Conservation (phyloP, 176 grass and related monocot species). For the Microstegium vimineum region DNA sequence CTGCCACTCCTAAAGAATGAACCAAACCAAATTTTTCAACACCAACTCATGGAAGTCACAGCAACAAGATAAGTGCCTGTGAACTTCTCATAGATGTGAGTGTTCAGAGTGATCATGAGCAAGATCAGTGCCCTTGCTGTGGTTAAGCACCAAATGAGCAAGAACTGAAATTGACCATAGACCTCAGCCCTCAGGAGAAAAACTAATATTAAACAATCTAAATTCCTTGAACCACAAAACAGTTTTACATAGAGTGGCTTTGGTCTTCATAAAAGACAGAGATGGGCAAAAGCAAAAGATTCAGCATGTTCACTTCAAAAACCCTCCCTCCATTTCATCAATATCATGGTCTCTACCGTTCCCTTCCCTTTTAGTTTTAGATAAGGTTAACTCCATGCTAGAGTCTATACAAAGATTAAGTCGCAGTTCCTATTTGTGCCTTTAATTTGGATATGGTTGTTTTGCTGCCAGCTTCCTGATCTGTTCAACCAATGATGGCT, state of each 20-base stretch:
- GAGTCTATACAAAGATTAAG: neutral
- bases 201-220: neutral
- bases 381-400: neutral
- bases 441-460: neutral
- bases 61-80: neutral
- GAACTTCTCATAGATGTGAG: neutral
- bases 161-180: neutral
- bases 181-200: neutral
- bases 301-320: neutral
- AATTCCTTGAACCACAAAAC: neutral
- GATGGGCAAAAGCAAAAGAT: neutral
- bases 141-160: neutral
- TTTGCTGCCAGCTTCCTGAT: slow-evolving; percentile 3
- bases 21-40: neutral
- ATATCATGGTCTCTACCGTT: neutral
- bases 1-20: neutral
- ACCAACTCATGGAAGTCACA: neutral
- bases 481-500: neutral
- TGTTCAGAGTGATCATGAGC: neutral
- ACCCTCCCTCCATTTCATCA: neutral
- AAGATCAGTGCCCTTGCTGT: neutral
- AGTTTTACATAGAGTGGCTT: neutral
- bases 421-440: neutral
- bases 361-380: neutral
- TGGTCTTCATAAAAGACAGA: neutral